phyloP scores from a whole-genome alignment of 148 eudicot species.

The Rhododendron vialii region DNA sequence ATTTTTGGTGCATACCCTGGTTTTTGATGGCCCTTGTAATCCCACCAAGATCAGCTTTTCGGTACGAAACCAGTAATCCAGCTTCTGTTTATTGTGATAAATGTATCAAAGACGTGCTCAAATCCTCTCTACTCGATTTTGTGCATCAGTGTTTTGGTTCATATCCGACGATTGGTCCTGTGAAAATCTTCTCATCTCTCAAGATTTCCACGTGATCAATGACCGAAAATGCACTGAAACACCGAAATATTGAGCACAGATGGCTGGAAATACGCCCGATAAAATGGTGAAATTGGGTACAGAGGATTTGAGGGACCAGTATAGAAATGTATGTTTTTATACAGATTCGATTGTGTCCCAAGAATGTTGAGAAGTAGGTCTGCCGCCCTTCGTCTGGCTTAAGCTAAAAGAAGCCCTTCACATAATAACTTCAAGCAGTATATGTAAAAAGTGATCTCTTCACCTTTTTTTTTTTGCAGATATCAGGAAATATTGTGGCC shows the following conservation, averaged over 20 bases:
- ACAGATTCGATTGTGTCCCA: no score
- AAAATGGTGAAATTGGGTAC: not conserved
- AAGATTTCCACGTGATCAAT: not conserved
- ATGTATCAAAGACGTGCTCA: not conserved
- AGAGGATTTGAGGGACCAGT: not conserved
- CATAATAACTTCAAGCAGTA: not conserved
- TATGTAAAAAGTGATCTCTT: not conserved
- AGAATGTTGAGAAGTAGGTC: not conserved
- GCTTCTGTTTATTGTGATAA: not conserved
- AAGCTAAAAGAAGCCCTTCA: not conserved
- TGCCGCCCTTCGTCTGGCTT: not conserved
- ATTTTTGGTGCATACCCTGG: constrained; percentile 11
- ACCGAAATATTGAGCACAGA: not conserved
- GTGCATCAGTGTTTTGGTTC: no score
- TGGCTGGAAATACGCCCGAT: not conserved
- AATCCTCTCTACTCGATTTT: not conserved
- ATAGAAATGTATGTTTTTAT: no score
- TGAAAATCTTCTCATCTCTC: not conserved
- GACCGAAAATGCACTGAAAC: not conserved
- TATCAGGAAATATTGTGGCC: constrained; percentile 15
- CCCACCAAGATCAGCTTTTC: constrained; percentile 9
- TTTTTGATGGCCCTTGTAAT: constrained; percentile 20
- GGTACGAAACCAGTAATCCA: not conserved
- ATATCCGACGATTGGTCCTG: not conserved
- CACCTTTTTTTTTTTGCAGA: not conserved